Evolutionary conservation across 2,329 filamentous ascomycete species (phyloP), one percentile per base, ranked within the genome.

Genomic region (Colletotrichum tofieldiae): DNA sequence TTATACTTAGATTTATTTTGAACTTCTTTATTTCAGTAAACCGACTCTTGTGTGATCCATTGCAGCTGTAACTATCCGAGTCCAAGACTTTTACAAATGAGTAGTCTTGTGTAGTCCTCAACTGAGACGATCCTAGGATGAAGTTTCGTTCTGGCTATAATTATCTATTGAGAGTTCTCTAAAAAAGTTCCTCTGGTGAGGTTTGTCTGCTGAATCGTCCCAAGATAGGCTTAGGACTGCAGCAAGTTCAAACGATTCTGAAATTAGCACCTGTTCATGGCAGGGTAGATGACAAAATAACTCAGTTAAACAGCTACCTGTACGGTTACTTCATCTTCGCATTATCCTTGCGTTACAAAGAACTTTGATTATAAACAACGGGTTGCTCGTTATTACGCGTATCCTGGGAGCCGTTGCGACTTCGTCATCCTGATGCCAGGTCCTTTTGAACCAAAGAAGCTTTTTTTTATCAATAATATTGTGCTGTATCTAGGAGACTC

Each of bases 351-450:
- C n/a, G 1, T 23, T 23, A 4, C n/a, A 14, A 4, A 47, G 11
- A 0, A 47, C 8, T 1, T 8, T 2, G 5, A 23, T 12, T 1
- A 11, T 5, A 12, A 23, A 5, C 1, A 11, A 12, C n/a, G n/a
- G 9, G 45, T 23, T 4, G 5, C 3, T 2, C 3, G 8, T 3
- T 23, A 0, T 4, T 47, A 47, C 5, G n/a, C 12, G 45, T 8
- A 12, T 3, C 9, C n/a, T 23, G 11, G 45, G 8, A 23, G 1
- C 20, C 23, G 45, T 5, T 23, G n/a, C n/a, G 23, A 5, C 47
- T 6, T 6, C 12, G 7, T 16, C 9, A 6, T 16, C 5, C 23
- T 4, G 6, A 16, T 26, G 1, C 23, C 5, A 26, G 12, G 4
- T 14, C 26, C 23, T 5, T 16, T 16, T 51, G 0, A 7, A 26